Conservation (phyloP, 2,329 filamentous ascomycete species). For the Massarina eburnea region DNA sequence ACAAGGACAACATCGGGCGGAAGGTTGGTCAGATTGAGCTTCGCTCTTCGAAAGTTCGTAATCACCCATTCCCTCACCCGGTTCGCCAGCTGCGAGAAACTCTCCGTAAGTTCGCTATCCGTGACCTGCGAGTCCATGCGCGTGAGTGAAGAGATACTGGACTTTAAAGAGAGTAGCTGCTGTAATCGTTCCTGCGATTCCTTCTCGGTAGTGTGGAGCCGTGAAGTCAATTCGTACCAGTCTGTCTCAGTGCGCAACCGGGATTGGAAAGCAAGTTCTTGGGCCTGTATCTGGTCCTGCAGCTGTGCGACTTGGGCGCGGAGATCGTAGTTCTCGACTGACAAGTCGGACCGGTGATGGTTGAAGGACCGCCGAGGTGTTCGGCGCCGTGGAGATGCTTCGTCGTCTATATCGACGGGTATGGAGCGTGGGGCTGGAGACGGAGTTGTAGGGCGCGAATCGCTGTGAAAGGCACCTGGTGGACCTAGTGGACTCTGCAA, state of each 20-base stretch:
- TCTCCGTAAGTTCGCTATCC: slow-evolving; percentile 67
- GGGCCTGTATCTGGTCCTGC: slow-evolving; percentile 26
- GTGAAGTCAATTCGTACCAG: slow-evolving; percentile 28
- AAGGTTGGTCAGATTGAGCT: slow-evolving; percentile 42
- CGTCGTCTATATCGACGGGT: slow-evolving; percentile 8
- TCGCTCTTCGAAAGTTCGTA: slow-evolving; percentile 66
- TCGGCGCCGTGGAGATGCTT: slow-evolving; percentile 4
- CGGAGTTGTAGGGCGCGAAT: slow-evolving; percentile 6
- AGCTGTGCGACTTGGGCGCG: slow-evolving; percentile 26
- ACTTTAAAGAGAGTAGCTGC: slow-evolving; percentile 69
- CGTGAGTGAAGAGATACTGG: slow-evolving; percentile 69
- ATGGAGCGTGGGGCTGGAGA: slow-evolving; percentile 2
- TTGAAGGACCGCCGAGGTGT: slow-evolving; percentile 5
- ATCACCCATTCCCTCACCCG: slow-evolving; percentile 75
- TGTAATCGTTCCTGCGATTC: slow-evolving; percentile 58
- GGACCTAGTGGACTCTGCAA: slow-evolving; percentile 4
- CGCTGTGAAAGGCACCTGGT: slow-evolving; percentile 3
- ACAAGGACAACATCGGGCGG: slow-evolving; percentile 23
- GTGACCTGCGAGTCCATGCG: slow-evolving; percentile 62
- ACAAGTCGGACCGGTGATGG: slow-evolving; percentile 9
- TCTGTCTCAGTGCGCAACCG: slow-evolving; percentile 20
- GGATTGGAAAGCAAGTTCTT: slow-evolving; percentile 15
- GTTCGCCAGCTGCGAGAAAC: slow-evolving; percentile 64
- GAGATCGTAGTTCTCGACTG: slow-evolving; percentile 27
- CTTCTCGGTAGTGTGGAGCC: slow-evolving; percentile 51